Conservation (phyloP, 2,329 filamentous ascomycete species). For the Trichophyton benhamiae region DNA sequence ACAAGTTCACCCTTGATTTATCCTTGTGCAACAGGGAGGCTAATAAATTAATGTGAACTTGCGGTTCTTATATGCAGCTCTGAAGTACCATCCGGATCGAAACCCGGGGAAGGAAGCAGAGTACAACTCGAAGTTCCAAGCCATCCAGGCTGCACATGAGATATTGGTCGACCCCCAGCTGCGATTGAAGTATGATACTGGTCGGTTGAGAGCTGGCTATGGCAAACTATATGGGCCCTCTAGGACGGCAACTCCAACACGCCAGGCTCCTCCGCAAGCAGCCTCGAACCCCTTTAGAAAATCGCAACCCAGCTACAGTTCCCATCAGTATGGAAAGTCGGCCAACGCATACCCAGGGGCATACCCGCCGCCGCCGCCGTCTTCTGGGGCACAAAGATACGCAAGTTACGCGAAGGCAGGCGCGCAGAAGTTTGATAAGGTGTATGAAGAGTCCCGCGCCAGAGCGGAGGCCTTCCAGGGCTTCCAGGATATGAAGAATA, state of each 20-base stretch:
- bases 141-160: constrained; percentile 77
- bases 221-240: constrained; percentile 18
- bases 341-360: background rate
- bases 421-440: constrained; percentile 28
- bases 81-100: constrained; percentile 79
- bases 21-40: background rate
- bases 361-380: constrained; percentile 22
- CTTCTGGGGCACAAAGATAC: constrained; percentile 30
- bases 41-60: background rate
- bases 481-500: constrained; percentile 34
- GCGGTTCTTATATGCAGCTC: constrained; percentile 39
- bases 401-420: constrained; percentile 31
- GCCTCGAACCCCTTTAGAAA: constrained; percentile 14
- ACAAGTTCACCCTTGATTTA: too few species aligned
- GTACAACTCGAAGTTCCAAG: constrained; percentile 69
- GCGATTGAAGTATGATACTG: constrained; percentile 51
- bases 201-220: constrained; percentile 41
- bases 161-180: constrained; percentile 51
- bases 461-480: constrained; percentile 34
- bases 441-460: constrained; percentile 29
- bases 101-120: constrained; percentile 73
- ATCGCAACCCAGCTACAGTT: constrained; percentile 5
- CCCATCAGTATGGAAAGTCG: constrained; percentile 5
- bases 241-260: constrained; percentile 14
- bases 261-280: constrained; percentile 14